A percentile compares a stretch with the other conserved stretches of the same genome.
Conservation (phyloP, 2,329 filamentous ascomycete genomes). For the Hyphodiscus sp. region DNA sequence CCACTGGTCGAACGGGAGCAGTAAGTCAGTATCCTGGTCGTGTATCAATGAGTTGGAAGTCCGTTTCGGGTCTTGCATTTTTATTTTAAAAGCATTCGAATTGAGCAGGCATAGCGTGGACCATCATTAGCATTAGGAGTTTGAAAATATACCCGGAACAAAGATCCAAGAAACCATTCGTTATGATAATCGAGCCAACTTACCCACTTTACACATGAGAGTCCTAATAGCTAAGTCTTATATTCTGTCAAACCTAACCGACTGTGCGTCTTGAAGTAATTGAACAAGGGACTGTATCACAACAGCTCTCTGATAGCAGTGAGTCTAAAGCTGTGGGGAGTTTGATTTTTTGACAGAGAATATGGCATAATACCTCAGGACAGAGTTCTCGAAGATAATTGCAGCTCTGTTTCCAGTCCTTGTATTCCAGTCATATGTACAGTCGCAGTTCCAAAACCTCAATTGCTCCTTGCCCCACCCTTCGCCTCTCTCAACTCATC, state of each 20-base stretch:
- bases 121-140: not conserved
- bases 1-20: not conserved
- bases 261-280: too few species aligned
- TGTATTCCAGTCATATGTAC: slow-evolving; percentile 18
- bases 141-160: not conserved
- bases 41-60: not conserved
- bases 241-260: not conserved
- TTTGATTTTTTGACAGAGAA: too few species aligned
- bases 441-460: slow-evolving; percentile 14
- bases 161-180: not conserved
- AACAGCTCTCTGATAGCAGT: too few species aligned
- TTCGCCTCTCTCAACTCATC: slow-evolving; percentile 86
- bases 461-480: slow-evolving; percentile 81
- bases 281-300: too few species aligned
- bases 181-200: not conserved
- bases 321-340: too few species aligned
- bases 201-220: not conserved
- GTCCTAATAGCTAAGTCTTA: too few species aligned
- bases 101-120: not conserved
- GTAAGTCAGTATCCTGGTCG: not conserved
- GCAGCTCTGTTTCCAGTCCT: slow-evolving; percentile 1
- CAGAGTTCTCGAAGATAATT: not conserved
- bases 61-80: not conserved
- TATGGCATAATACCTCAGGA: too few species aligned
- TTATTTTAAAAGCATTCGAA: not conserved